These are phyloP conservation scores for Umbelopsis isabellina DNA, from an alignment of 192 early-diverging fungal genomes.

Conservation along the genomic window DNA sequence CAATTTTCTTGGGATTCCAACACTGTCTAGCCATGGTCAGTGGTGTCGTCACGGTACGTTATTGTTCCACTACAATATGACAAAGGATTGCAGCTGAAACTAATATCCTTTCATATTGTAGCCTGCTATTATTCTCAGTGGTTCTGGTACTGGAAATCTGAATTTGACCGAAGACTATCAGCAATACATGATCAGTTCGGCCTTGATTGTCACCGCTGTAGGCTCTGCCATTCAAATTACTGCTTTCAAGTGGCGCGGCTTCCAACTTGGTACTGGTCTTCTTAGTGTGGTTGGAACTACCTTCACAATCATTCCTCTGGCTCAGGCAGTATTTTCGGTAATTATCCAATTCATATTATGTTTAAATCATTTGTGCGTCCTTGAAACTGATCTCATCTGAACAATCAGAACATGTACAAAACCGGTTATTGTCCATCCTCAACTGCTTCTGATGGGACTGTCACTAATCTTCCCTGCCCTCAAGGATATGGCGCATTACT, in stretches of 20 bases:
- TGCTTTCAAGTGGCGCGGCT: constrained; percentile 44
- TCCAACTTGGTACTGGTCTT: constrained; percentile 52
- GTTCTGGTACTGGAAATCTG: constrained; percentile 43
- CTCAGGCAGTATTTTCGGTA: constrained; percentile 46
- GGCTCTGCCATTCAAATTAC: constrained; percentile 59
- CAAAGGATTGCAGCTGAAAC: not conserved
- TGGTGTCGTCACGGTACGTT: constrained; percentile 18
- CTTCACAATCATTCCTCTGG: constrained; percentile 56
- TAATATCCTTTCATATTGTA: not conserved
- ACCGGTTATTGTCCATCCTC: constrained; percentile 35
- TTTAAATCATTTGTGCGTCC: not conserved
- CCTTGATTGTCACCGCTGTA: constrained; percentile 56
- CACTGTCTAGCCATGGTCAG: constrained; percentile 25
- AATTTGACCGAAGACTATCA: constrained; percentile 43
- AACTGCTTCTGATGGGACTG: constrained; percentile 41
- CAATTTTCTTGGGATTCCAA: constrained; percentile 46
- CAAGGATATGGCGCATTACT: constrained; percentile 56
- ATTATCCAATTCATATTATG: constrained; percentile 41
- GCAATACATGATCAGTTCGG: constrained; percentile 53
- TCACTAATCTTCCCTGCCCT: constrained; percentile 46
- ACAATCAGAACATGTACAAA: constrained; percentile 26
- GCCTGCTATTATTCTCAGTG: constrained; percentile 12
- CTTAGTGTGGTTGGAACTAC: constrained; percentile 56
- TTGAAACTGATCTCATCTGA: not conserved
- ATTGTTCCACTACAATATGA: not conserved